Conservation (phyloP, 371 early-diverging fungal genomes). For the Apophysomyces trapeziformis region DNA sequence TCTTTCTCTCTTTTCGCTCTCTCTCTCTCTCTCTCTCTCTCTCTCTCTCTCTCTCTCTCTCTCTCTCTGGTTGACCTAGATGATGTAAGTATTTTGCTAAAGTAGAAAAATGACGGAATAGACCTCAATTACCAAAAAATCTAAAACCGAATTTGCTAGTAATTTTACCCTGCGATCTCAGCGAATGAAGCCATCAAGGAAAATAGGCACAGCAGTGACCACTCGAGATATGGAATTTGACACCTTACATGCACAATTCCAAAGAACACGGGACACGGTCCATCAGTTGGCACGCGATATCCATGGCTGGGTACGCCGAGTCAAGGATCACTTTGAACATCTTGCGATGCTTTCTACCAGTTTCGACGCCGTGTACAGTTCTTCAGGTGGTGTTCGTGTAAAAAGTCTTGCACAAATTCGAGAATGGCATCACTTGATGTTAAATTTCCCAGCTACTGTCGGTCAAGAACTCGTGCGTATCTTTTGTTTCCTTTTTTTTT, state of each 20-base stretch:
- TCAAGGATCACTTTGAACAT: slow-evolving; percentile 53
- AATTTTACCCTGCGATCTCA: slow-evolving; percentile 67
- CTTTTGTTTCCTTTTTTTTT: not conserved
- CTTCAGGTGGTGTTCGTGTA: slow-evolving; percentile 48
- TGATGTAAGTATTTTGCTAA: no score
- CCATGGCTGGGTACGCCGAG: slow-evolving; percentile 40
- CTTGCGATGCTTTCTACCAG: slow-evolving; percentile 50
- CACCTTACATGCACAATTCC: slow-evolving; percentile 56
- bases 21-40: no score
- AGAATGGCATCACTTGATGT: slow-evolving; percentile 17
- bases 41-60: no score
- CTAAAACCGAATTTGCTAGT: slow-evolving; percentile 71
- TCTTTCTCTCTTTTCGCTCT: no score
- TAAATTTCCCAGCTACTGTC: slow-evolving; percentile 7
- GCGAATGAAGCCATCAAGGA: slow-evolving; percentile 62
- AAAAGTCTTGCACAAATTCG: slow-evolving; percentile 28
- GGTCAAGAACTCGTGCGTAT: slow-evolving; percentile 23
- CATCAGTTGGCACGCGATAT: slow-evolving; percentile 40
- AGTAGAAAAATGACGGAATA: no score
- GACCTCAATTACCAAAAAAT: slow-evolving; percentile 28
- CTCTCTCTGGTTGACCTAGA: no score
- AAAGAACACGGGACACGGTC: slow-evolving; percentile 44
- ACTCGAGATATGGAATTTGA: slow-evolving; percentile 56
- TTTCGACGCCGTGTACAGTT: slow-evolving; percentile 57
- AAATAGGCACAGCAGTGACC: slow-evolving; percentile 11